A percentile compares a stretch with the other conserved stretches of the same genome.
These are phyloP conservation scores for Pseudoturritis turrita DNA, from an alignment of 345 rosid species.

Conservation along the genomic window DNA sequence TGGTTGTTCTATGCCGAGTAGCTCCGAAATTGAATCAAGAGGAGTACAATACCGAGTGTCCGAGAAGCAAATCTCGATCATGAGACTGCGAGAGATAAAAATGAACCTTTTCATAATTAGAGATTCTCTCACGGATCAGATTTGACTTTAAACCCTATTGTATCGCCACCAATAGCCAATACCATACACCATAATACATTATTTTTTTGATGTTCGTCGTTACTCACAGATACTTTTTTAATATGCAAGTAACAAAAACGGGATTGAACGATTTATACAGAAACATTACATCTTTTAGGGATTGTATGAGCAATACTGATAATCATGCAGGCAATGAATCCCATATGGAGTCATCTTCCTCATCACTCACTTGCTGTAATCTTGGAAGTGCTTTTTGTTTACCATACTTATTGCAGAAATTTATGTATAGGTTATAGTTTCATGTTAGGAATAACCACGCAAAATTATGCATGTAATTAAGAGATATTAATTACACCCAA, in stretches of 20 bases:
- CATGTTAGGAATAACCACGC: constrained; percentile 11
- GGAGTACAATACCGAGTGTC: neutral
- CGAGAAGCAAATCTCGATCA: constrained; percentile 11
- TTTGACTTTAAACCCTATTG: too few species aligned
- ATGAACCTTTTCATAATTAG: neutral
- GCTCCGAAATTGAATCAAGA: constrained; percentile 51
- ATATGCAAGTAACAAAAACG: too few species aligned
- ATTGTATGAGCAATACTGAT: constrained; percentile 74
- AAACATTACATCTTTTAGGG: constrained; percentile 90
- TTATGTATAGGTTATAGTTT: constrained; percentile 32
- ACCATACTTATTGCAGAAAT: constrained; percentile 46
- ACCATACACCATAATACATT: too few species aligned
- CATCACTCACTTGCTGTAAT: constrained; percentile 47
- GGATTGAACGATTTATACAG: too few species aligned
- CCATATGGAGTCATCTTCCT: constrained; percentile 64
- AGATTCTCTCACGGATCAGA: constrained; percentile 24
- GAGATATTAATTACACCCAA: too few species aligned
- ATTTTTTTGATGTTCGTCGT: too few species aligned
- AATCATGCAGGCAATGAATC: constrained; percentile 59
- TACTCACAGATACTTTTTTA: too few species aligned
- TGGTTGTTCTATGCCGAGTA: constrained; percentile 54
- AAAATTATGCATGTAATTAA: too few species aligned
- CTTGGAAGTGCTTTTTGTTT: constrained; percentile 45
- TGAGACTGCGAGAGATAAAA: neutral
- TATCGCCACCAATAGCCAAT: too few species aligned